Conservation (phyloP, 1,139 yeast genomes). For the Schwanniomyces etchellsii region DNA sequence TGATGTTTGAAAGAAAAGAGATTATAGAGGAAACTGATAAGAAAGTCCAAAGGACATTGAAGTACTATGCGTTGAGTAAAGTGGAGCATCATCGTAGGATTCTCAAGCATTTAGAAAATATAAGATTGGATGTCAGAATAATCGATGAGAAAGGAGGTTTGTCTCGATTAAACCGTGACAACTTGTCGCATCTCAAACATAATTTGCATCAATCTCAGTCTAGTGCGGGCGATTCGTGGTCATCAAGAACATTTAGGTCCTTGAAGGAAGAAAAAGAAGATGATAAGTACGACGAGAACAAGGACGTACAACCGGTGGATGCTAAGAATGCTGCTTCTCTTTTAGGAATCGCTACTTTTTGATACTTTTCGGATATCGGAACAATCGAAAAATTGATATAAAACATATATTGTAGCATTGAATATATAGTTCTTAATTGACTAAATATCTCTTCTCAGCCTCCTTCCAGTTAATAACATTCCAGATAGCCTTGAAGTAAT, state of each 20-base stretch:
- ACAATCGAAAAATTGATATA: slow-evolving; percentile 1
- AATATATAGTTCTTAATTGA: slow-evolving; percentile 6
- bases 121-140: slow-evolving; percentile 67
- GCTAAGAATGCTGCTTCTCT: slow-evolving; percentile 80
- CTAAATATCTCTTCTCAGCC: slow-evolving; percentile 63
- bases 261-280: slow-evolving; percentile 29
- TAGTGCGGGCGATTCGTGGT: slow-evolving; percentile 56
- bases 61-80: slow-evolving; percentile 58
- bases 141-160: slow-evolving; percentile 80
- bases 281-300: slow-evolving; percentile 13
- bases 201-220: slow-evolving; percentile 47
- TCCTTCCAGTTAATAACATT: slow-evolving; percentile 95
- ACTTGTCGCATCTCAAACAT: slow-evolving; percentile 42
- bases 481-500: slow-evolving; percentile 96
- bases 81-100: slow-evolving; percentile 86
- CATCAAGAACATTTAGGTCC: slow-evolving; percentile 58
- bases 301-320: slow-evolving; percentile 42
- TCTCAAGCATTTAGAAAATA: slow-evolving; percentile 67
- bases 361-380: slow-evolving; percentile 4
- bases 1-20: slow-evolving; percentile 67
- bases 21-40: slow-evolving; percentile 51
- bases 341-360: slow-evolving; percentile 73
- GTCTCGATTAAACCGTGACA: slow-evolving; percentile 75
- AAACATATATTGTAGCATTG: no score
- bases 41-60: slow-evolving; percentile 50